Evolutionary conservation across 1,284 basidiomycete genomes (phyloP).

Genomic region (Volvariella surrecta): DNA sequence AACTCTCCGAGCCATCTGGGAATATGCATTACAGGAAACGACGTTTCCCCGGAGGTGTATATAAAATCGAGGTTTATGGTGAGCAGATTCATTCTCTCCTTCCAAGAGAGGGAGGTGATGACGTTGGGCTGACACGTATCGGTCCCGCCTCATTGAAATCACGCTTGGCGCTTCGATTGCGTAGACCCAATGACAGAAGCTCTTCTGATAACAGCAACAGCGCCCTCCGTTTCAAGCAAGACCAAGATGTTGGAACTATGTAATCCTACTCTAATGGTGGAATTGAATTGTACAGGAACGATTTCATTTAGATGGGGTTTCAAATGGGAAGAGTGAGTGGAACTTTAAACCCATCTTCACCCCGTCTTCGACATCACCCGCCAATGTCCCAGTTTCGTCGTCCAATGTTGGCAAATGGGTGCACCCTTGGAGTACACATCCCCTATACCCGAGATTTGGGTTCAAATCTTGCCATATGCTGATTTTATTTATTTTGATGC

Average conservation of each 20-base stretch:
- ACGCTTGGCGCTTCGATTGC: not conserved
- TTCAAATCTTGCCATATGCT: constrained; percentile 4
- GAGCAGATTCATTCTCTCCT: constrained; percentile 14
- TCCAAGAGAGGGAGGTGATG: too few relatives aligned
- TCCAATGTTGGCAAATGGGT: not conserved
- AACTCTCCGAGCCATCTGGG: constrained; percentile 58
- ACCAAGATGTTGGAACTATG: constrained; percentile 65
- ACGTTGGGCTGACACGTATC: too few relatives aligned
- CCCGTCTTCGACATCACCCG: not conserved
- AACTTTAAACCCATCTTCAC: not conserved
- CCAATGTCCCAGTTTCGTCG: too few relatives aligned
- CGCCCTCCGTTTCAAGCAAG: constrained; percentile 58
- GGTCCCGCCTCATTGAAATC: too few relatives aligned
- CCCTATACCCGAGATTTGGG: not conserved
- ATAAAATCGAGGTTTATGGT: constrained; percentile 63
- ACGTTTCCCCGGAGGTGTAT: constrained; percentile 38
- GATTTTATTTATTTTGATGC: too few relatives aligned
- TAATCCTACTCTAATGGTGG: constrained; percentile 64
- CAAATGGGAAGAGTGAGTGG: constrained; percentile 70
- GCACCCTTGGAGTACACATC: not conserved
- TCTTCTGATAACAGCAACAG: constrained; percentile 53
- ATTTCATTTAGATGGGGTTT: constrained; percentile 73
- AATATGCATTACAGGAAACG: constrained; percentile 63
- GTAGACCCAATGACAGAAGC: constrained; percentile 62
- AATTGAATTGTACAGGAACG: constrained; percentile 66